Conservation (phyloP, 768 basidiomycete genomes). For the Crepidotus variabilis region DNA sequence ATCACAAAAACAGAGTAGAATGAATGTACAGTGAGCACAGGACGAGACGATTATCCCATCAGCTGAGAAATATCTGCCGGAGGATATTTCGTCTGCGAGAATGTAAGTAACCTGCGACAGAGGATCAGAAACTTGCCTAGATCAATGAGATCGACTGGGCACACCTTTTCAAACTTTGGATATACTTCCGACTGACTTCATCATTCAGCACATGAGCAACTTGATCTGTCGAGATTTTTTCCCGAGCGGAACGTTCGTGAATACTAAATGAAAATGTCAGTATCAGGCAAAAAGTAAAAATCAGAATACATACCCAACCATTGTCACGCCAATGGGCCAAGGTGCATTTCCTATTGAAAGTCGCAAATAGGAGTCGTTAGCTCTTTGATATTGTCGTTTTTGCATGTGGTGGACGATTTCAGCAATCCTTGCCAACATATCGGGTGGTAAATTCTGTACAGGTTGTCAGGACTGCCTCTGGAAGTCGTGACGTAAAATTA, state of each 20-base stretch:
- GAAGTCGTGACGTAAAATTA: constrained; percentile 34
- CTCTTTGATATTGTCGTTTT: constrained; percentile 88
- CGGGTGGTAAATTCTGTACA: constrained; percentile 66
- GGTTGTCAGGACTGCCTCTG: background rate
- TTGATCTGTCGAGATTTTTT: constrained; percentile 96
- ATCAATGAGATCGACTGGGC: constrained; percentile 8
- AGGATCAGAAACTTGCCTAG: background rate
- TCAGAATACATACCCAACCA: constrained; percentile 80
- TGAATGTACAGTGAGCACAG: constrained; percentile 19
- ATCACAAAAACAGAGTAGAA: too few relatives aligned
- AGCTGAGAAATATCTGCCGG: constrained; percentile 89
- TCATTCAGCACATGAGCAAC: constrained; percentile 99
- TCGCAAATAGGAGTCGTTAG: constrained; percentile 96
- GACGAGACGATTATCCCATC: constrained; percentile 64
- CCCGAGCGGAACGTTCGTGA: constrained; percentile 95
- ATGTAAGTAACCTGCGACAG: constrained; percentile 74
- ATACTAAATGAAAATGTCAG: constrained; percentile 50
- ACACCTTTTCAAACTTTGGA: constrained; percentile 95
- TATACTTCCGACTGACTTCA: constrained; percentile 98
- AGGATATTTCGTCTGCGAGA: constrained; percentile 94
- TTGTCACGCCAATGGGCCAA: constrained; percentile 99
- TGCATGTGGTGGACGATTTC: constrained; percentile 99
- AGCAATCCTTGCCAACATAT: constrained; percentile 81
- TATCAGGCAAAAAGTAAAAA: background rate
- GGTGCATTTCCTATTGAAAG: constrained; percentile 98